Base-by-base conservation (phyloP, 441 rosid genomes). In the Corymbia calophylla region DNA sequence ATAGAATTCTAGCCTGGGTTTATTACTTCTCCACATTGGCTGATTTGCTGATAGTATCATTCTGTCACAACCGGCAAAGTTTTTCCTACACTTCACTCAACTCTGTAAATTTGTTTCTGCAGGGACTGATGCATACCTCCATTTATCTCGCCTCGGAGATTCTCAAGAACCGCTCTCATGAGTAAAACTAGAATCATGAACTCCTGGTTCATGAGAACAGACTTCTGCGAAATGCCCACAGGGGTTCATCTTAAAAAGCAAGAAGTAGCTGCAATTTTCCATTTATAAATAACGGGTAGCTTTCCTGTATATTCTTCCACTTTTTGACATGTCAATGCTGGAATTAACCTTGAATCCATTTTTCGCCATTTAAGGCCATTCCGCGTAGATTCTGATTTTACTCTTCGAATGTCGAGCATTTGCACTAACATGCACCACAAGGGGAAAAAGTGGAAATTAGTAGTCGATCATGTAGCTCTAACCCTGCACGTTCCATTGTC, bases 121-220 rank as follows among this genome's bases (percentile, higher is more conserved):
- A 97, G 98, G 99, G 88, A 97, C 99, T 21, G 98, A 97, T 94
- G 98, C 99, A 10, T 97, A 97, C 91, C 97, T 97, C 81, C 99
- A 97, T 89, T 90, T 97, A 93, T 95, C 94, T 66, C 96, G 98
- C 19, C 91, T 97, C 86, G 98, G 97, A 86, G 98, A 97, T 93
- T 96, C 98, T 7, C 99, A 96, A 90, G 99, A 97, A 88, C 99
- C 98, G 53, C 90, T 96, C 51, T 93, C 98, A 10, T 95, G 94
- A 94, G 49, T 51, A 44, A 31, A 73, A 58, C 51, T 7, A 60
- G n/a, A 35, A 84, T 68, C 44, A 18, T 44, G 85, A 54, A 87
- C 53, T 60, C 54, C 70, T 60, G 68, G 68, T 64, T 53, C 39
- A 25, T 35, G 84, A 39, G 84, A 31, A 84, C 51, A 32, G 87